These are phyloP conservation scores for Fulvia fulva DNA, from an alignment of 2,329 filamentous ascomycete species.

Conservation along the genomic window DNA sequence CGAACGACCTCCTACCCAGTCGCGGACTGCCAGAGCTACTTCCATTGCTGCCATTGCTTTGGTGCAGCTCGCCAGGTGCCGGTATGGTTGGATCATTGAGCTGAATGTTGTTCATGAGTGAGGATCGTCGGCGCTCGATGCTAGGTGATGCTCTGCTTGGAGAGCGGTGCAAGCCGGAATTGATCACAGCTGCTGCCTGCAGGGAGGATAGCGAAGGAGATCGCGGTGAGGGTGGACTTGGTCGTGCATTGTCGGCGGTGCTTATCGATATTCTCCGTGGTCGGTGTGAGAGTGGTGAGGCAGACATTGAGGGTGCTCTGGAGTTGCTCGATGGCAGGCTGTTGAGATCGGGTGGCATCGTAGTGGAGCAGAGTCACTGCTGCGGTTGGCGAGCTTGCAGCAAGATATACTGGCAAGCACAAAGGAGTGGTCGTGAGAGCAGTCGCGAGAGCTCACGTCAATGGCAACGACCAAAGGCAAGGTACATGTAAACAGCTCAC, in stretches of 20 bases:
- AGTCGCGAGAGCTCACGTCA: not conserved
- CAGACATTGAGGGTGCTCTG: conserved; percentile 31
- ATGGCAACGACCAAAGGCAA: not conserved
- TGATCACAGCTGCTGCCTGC: conserved; percentile 72
- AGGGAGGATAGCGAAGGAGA: conserved; percentile 65
- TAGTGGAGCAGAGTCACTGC: not conserved
- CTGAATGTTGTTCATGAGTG: conserved; percentile 64
- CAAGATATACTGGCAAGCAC: not conserved
- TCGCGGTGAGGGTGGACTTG: conserved; percentile 54
- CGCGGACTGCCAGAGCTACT: conserved; percentile 20
- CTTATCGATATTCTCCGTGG: conserved; percentile 31
- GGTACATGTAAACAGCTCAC: not conserved
- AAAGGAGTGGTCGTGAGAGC: not conserved
- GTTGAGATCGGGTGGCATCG: conserved; percentile 57
- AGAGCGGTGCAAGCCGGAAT: conserved; percentile 54
- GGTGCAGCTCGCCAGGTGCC: conserved; percentile 65
- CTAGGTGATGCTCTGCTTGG: conserved; percentile 48
- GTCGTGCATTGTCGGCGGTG: conserved; percentile 39
- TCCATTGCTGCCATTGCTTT: conserved; percentile 28
- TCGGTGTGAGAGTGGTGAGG: conserved; percentile 28
- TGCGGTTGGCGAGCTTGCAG: not conserved
- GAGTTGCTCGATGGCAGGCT: conserved; percentile 49
- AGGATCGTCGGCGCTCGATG: conserved; percentile 59
- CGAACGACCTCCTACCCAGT: conserved; percentile 32
- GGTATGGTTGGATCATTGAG: conserved; percentile 67